Evolutionary conservation across 2,329 filamentous ascomycete species (phyloP).

Genomic region (Neoscytalidium dimidiatum): DNA sequence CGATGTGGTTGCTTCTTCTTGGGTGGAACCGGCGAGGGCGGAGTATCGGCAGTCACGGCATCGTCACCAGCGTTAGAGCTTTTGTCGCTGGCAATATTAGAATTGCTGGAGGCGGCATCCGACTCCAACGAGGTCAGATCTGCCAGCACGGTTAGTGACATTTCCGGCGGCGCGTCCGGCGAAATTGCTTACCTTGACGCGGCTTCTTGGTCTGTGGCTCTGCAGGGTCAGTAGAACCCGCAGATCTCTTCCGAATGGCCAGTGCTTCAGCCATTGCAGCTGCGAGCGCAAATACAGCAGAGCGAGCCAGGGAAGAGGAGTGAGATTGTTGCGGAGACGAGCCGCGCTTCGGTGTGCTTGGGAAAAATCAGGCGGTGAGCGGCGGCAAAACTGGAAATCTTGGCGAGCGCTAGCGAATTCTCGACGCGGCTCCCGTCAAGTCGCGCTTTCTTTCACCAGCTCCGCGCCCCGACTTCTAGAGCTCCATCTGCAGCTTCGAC

Average conservation of each 20-base stretch:
- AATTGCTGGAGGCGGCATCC: neutral
- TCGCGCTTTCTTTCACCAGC: conserved; percentile 13
- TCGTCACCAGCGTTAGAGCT: neutral
- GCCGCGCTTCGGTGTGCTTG: neutral
- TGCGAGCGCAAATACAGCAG: neutral
- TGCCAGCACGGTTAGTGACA: neutral
- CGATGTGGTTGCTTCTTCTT: conserved; percentile 37
- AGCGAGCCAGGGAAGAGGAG: neutral
- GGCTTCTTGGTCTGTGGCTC: conserved; percentile 28
- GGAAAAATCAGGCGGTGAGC: conserved; percentile 15
- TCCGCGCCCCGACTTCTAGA: neutral
- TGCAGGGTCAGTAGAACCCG: neutral
- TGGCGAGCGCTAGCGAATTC: conserved; percentile 11
- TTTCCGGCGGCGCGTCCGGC: neutral
- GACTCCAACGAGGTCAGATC: neutral
- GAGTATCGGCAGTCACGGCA: conserved; percentile 23
- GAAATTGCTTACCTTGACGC: conserved; percentile 26
- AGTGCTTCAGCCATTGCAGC: neutral
- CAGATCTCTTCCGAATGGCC: conserved; percentile 8
- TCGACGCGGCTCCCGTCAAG: conserved; percentile 6
- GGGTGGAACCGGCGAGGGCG: conserved; percentile 24
- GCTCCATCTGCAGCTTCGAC: conserved; percentile 5
- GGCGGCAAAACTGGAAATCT: neutral
- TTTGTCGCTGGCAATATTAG: neutral
- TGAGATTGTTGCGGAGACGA: neutral